phyloP scores from a whole-genome alignment of 768 basidiomycete genomes.

The Mycena maculata region DNA sequence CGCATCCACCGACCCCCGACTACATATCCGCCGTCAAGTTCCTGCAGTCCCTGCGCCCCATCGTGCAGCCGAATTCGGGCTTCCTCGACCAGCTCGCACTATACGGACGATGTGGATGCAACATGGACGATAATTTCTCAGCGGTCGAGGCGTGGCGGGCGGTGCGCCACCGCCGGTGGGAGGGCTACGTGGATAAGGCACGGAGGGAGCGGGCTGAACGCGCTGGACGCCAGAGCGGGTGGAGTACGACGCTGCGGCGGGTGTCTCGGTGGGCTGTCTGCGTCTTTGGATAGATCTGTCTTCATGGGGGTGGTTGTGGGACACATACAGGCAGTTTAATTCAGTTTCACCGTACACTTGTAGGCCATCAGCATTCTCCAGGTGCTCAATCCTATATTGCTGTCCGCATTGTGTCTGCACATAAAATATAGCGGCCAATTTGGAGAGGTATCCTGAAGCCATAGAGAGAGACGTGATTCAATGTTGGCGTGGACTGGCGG shows the following conservation, averaged over 20 bases:
- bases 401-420: too few species aligned
- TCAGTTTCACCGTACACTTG: too few species aligned
- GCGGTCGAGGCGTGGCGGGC: slow-evolving; percentile 11
- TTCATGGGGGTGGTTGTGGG: too few species aligned
- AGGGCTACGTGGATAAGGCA: background rate
- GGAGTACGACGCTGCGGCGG: background rate
- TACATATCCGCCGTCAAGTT: slow-evolving; percentile 2
- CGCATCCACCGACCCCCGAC: background rate
- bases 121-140: background rate
- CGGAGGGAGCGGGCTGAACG: background rate
- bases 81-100: slow-evolving; percentile 24
- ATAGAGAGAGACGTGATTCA: too few species aligned
- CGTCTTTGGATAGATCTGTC: too few species aligned
- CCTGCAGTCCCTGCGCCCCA: background rate
- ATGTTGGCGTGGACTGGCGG: too few species aligned
- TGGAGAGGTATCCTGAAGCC: too few species aligned
- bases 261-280: background rate
- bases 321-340: too few species aligned
- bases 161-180: background rate
- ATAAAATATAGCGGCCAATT: too few species aligned
- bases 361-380: too few species aligned
- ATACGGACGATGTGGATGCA: slow-evolving; percentile 15
- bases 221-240: background rate
- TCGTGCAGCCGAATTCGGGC: slow-evolving; percentile 19
- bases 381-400: too few species aligned